Conservation (phyloP, 305 asterid species). For the Fraxinus platypoda region DNA sequence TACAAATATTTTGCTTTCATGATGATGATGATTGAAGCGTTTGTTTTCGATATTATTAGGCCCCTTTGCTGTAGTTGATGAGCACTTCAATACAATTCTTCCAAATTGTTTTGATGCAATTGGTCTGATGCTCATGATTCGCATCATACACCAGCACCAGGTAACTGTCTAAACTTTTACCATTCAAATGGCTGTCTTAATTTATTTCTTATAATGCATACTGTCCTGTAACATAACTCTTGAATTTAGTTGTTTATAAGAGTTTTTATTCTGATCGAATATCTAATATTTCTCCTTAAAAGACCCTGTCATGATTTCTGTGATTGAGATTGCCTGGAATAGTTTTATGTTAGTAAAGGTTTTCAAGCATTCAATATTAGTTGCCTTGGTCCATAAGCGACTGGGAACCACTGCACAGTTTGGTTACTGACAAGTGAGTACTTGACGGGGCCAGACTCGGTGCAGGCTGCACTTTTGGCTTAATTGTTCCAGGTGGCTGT, state of each 20-base stretch:
- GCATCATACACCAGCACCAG: constrained; percentile 95
- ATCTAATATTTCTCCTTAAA: not conserved
- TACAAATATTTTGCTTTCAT: constrained; percentile 6
- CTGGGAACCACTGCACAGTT: not conserved
- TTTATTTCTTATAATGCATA: constrained; percentile 14
- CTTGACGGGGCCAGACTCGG: constrained; percentile 1
- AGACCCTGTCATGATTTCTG: not conserved
- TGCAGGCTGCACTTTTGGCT: constrained; percentile 1
- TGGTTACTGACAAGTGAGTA: constrained; percentile 5
- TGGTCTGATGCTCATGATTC: constrained; percentile 96
- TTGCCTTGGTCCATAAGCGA: not conserved
- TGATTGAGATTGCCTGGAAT: not conserved
- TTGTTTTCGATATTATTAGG: constrained; percentile 51
- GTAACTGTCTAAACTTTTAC: constrained; percentile 33
- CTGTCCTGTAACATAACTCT: not conserved
- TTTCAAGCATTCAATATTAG: not conserved
- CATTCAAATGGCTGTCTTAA: not conserved
- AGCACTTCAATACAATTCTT: constrained; percentile 74
- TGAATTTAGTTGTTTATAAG: not conserved
- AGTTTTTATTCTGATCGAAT: not conserved
- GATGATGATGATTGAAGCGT: constrained; percentile 20
- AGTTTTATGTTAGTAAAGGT: not conserved
- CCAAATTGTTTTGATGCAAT: constrained; percentile 89
- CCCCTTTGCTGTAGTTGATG: constrained; percentile 82
- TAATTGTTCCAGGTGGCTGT: not conserved